These are phyloP conservation scores for Pseudozyma tsukubaensis DNA, from an alignment of 1,284 basidiomycete genomes.

Conservation along the genomic window DNA sequence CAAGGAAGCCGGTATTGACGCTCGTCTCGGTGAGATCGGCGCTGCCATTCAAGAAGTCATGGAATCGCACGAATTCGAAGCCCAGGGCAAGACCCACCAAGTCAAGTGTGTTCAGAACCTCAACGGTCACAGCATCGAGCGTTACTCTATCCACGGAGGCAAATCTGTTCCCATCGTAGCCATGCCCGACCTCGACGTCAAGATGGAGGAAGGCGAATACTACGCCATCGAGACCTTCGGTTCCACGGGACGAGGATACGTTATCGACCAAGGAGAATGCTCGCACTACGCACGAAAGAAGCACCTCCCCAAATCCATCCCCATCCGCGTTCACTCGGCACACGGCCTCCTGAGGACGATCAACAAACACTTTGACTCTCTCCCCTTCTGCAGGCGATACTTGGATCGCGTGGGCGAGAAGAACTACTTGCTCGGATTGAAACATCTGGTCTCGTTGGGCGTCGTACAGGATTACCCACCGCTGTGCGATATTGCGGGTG, in stretches of 20 bases:
- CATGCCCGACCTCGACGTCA: conserved; percentile 83
- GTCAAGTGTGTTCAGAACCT: conserved; percentile 68
- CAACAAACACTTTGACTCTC: conserved; percentile 90
- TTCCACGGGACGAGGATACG: conserved; percentile 90
- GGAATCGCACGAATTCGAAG: conserved; percentile 97
- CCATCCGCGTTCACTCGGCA: conserved; percentile 78
- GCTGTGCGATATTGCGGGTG: conserved; percentile 75
- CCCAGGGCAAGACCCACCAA: conserved; percentile 83
- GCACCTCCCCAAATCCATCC: conserved; percentile 75
- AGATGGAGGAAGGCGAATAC: conserved; percentile 99
- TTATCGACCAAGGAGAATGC: conserved; percentile 88
- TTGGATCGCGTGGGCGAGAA: conserved; percentile 86
- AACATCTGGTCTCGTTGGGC: conserved; percentile 86
- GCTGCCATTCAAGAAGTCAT: conserved; percentile 96
- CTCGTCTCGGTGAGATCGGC: conserved; percentile 90
- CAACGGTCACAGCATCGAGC: conserved; percentile 67
- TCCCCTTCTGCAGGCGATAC: conserved; percentile 96
- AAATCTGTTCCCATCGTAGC: conserved; percentile 89
- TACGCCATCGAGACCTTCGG: conserved; percentile 99
- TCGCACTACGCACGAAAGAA: conserved; percentile 83
- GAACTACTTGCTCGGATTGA: conserved; percentile 88
- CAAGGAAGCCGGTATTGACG: conserved; percentile 85
- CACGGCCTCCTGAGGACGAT: conserved; percentile 88
- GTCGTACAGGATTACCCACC: conserved; percentile 96
- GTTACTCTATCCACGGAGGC: conserved; percentile 69